Conservation (phyloP, 768 basidiomycete species). For the Lepiota venenata region DNA sequence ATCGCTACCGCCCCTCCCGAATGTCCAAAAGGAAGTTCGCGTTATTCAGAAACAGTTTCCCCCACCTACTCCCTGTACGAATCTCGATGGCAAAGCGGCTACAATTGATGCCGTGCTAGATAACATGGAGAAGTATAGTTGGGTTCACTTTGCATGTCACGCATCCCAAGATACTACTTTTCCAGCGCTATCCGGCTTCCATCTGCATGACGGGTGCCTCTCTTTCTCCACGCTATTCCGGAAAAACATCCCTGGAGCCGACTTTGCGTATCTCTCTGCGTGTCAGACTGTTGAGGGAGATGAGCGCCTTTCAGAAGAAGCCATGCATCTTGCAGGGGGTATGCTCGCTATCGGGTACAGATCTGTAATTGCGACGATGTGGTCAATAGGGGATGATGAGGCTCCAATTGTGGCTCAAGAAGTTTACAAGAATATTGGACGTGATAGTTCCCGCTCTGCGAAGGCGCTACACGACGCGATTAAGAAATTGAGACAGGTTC, state of each 20-base stretch:
- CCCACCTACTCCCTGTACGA: neutral
- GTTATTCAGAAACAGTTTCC: neutral
- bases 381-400: neutral
- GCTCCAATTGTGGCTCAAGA: neutral
- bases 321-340: neutral
- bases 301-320: conserved; percentile 1
- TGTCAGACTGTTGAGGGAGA: conserved; percentile 3
- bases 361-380: conserved; percentile 3
- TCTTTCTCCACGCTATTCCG: neutral
- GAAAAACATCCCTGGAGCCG: neutral
- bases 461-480: neutral
- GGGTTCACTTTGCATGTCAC: conserved; percentile 4
- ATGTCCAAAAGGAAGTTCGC: conserved; percentile 7
- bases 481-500: neutral
- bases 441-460: neutral
- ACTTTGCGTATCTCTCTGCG: neutral
- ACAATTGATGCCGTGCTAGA: neutral
- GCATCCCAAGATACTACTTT: neutral
- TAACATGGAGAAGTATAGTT: neutral
- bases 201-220: neutral
- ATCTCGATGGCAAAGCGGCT: neutral
- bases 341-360: conserved; percentile 4
- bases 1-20: conserved; percentile 8
- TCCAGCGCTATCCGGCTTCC: neutral
- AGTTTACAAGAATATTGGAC: neutral